A percentile compares a stretch with the other conserved stretches of the same genome.
phyloP scores from a whole-genome alignment of 176 grass and related monocot genomes.

The Thalia dealbata region DNA sequence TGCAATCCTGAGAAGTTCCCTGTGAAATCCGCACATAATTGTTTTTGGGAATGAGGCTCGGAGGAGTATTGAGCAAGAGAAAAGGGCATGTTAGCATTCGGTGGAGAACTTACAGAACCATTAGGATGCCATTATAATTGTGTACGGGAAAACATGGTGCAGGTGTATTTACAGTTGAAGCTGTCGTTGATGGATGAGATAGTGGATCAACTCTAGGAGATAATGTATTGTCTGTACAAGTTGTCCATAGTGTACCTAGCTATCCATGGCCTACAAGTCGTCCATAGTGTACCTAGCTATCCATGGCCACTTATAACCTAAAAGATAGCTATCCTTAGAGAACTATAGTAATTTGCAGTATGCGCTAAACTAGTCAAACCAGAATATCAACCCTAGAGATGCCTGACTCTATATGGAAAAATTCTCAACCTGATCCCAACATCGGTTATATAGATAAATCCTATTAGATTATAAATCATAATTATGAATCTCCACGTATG shows the following conservation, averaged over 20 bases:
- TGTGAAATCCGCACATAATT: background rate
- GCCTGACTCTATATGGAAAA: background rate
- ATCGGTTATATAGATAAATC: background rate
- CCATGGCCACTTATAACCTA: background rate
- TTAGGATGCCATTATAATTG: slow-evolving; percentile 14
- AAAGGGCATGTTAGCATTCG: slow-evolving; percentile 13
- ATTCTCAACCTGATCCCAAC: background rate
- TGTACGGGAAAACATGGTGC: slow-evolving; percentile 18
- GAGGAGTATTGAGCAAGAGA: slow-evolving; percentile 12
- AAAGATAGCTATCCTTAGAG: background rate
- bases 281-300: background rate
- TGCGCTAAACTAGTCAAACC: background rate
- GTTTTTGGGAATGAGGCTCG: background rate
- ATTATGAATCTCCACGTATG: background rate
- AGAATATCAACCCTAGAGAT: background rate
- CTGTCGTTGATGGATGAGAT: slow-evolving; percentile 18
- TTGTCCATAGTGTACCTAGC: slow-evolving; percentile 27
- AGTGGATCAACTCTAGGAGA: slow-evolving; percentile 41
- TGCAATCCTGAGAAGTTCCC: background rate
- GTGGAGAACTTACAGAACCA: slow-evolving; percentile 12
- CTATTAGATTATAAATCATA: background rate
- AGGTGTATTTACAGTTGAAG: slow-evolving; percentile 19
- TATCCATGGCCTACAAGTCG: too few relatives aligned
- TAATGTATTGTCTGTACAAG: slow-evolving; percentile 38
- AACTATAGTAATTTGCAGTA: background rate